Conservation (phyloP, 164 flowering plant species). For the Macadamia tetraphylla region DNA sequence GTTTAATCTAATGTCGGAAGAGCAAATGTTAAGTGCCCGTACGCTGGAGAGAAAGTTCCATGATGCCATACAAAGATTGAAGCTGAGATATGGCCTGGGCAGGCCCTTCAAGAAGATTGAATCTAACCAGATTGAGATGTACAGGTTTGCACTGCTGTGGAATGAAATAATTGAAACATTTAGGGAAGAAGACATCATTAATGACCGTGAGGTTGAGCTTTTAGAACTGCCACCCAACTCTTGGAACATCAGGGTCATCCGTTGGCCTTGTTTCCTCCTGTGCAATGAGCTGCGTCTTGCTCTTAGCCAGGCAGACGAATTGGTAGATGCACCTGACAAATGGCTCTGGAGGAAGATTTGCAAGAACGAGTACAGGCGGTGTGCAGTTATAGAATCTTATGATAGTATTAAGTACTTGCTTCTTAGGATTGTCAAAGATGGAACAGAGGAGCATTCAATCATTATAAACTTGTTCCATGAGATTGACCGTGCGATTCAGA, state of each 20-base stretch:
- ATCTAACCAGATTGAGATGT: constrained; percentile 71
- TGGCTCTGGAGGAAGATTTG: constrained; percentile 66
- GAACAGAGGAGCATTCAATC: constrained; percentile 60
- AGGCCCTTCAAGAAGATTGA: constrained; percentile 68
- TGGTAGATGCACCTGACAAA: constrained; percentile 43
- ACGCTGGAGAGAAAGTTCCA: constrained; percentile 52
- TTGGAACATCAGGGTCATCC: constrained; percentile 82
- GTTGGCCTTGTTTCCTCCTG: constrained; percentile 92
- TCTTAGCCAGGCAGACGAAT: constrained; percentile 69
- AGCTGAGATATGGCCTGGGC: constrained; percentile 88
- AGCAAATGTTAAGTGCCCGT: constrained; percentile 29
- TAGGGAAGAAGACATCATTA: constrained; percentile 84
- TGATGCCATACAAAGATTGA: constrained; percentile 59
- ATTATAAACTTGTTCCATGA: constrained; percentile 45
- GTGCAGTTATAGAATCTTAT: constrained; percentile 85
- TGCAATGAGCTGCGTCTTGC: constrained; percentile 90
- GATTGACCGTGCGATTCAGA: constrained; percentile 43
- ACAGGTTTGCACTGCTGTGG: constrained; percentile 79
- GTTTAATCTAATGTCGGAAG: constrained; percentile 88
- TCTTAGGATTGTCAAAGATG: constrained; percentile 37
- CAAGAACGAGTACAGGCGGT: constrained; percentile 73
- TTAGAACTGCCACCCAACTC: constrained; percentile 68
- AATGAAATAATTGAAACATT: constrained; percentile 66
- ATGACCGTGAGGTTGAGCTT: constrained; percentile 76
- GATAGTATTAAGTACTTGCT: constrained; percentile 69